Conservation (phyloP, 1,284 basidiomycete genomes). For the Hortiboletus rubellus region DNA sequence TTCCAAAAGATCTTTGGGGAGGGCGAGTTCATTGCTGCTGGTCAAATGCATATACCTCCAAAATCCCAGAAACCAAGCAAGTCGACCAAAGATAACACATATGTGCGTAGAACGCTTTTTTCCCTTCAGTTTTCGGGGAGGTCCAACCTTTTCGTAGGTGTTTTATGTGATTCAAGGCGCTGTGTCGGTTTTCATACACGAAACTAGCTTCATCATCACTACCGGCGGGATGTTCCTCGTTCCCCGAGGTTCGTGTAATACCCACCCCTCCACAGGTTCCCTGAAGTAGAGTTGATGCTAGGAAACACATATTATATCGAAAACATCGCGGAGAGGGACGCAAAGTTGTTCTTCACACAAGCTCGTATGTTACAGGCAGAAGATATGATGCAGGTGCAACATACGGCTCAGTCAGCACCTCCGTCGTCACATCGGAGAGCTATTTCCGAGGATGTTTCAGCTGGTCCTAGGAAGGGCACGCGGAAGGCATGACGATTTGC, state of each 20-base stretch:
- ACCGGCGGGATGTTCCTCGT: slow-evolving; percentile 89
- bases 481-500: slow-evolving; percentile 20
- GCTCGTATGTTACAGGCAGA: slow-evolving; percentile 64
- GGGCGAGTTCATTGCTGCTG: slow-evolving; percentile 87
- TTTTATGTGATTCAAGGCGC: slow-evolving; percentile 90
- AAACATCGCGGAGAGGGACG: slow-evolving; percentile 81
- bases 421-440: slow-evolving; percentile 34
- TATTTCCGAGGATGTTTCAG: slow-evolving; percentile 28
- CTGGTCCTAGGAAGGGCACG: slow-evolving; percentile 16
- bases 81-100: slow-evolving; percentile 91
- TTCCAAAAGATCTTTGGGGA: slow-evolving; percentile 98
- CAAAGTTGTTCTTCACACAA: slow-evolving; percentile 91
- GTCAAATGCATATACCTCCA: slow-evolving; percentile 81
- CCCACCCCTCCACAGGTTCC: not conserved
- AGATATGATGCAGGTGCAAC: slow-evolving; percentile 20
- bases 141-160: slow-evolving; percentile 50
- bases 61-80: slow-evolving; percentile 83
- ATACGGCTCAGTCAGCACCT: slow-evolving; percentile 34
- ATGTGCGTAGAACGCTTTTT: slow-evolving; percentile 58
- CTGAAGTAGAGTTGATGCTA: slow-evolving; percentile 28
- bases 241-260: slow-evolving; percentile 67
- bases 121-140: not conserved
- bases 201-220: slow-evolving; percentile 74
- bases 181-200: slow-evolving; percentile 82
- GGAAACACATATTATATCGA: slow-evolving; percentile 91